Evolutionary conservation across 2,329 filamentous ascomycete species (phyloP).

Genomic region (Neofusicoccum ribis): DNA sequence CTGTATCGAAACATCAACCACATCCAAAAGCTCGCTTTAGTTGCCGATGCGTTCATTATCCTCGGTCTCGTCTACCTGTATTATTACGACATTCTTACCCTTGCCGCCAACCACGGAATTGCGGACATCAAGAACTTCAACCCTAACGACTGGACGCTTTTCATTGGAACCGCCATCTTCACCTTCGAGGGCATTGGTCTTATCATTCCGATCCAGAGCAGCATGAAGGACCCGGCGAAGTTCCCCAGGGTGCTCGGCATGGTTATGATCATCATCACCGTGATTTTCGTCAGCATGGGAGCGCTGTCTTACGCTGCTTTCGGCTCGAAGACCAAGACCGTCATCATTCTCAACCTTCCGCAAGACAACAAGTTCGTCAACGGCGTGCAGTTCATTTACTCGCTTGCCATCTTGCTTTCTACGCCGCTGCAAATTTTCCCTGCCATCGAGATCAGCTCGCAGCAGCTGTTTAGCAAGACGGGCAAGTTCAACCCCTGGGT

Average conservation of each 20-base stretch:
- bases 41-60: conserved; percentile 93
- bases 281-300: conserved; percentile 84
- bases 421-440: conserved; percentile 97
- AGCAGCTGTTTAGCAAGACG: conserved; percentile 87
- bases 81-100: conserved; percentile 88
- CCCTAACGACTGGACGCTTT: conserved; percentile 87
- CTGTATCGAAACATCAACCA: conserved; percentile 96
- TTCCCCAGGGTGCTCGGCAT: conserved; percentile 85
- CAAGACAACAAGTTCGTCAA: conserved; percentile 97
- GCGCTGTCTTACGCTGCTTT: conserved; percentile 95
- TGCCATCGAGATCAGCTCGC: conserved; percentile 93
- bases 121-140: conserved; percentile 92
- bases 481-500: conserved; percentile 98
- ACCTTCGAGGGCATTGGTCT: conserved; percentile 97
- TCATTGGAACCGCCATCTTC: conserved; percentile 98
- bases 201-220: conserved; percentile 97
- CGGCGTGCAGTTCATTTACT: conserved; percentile 93
- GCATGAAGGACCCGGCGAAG: conserved; percentile 87
- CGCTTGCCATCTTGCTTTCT: conserved; percentile 92
- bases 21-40: conserved; percentile 88
- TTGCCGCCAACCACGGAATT: conserved; percentile 69
- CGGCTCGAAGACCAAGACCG: conserved; percentile 91
- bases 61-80: conserved; percentile 91
- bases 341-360: conserved; percentile 92
- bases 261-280: conserved; percentile 93